Conservation (phyloP, 176 grass and related monocot genomes). For the Chloris gayana region DNA sequence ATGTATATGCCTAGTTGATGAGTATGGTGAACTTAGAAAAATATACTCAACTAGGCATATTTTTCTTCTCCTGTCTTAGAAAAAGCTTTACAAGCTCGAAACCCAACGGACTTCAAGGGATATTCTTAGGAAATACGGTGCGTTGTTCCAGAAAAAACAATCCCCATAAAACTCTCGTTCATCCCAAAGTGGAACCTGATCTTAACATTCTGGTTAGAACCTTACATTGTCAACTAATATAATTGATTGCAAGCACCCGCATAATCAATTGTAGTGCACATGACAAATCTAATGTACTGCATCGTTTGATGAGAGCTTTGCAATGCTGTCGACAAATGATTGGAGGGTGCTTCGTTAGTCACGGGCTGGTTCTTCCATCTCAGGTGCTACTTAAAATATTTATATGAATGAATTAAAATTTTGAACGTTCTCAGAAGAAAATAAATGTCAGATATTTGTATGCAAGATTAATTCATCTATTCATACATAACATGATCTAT, state of each 20-base stretch:
- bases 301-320: background rate
- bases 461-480: background rate
- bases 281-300: background rate
- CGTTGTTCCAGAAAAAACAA: background rate
- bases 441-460: background rate
- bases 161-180: background rate
- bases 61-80: too few relatives aligned
- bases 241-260: background rate
- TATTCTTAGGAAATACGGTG: too few relatives aligned
- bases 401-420: background rate
- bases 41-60: too few relatives aligned
- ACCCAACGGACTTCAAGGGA: background rate
- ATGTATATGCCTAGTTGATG: too few relatives aligned
- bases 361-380: background rate
- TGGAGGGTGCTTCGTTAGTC: background rate
- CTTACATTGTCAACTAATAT: background rate
- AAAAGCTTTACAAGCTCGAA: background rate
- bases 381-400: background rate
- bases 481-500: background rate
- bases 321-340: conserved; percentile 18
- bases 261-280: conserved; percentile 12
- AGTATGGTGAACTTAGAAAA: too few relatives aligned
- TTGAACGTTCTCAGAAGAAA: background rate
- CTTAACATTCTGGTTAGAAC: conserved; percentile 4
- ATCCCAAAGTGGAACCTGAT: background rate